Evolutionary conservation across 345 rosid genomes (phyloP).

Genomic region (Erodium maritimum): DNA sequence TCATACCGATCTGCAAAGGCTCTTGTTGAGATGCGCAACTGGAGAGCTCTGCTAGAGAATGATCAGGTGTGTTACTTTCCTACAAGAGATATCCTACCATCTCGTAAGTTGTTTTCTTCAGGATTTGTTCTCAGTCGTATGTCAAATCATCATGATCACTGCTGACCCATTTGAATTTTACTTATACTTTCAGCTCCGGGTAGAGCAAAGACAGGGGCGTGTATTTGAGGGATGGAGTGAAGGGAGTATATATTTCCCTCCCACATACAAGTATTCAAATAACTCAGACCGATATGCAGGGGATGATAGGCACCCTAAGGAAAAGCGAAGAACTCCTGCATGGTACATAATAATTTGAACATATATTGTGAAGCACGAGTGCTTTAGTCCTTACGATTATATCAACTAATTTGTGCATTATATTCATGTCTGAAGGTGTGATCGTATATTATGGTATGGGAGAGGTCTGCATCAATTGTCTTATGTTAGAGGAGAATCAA

Average conservation of each 20-base stretch:
- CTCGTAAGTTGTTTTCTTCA: no score
- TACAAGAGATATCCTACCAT: no score
- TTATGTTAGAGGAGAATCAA: constrained; percentile 91
- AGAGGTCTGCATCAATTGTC: constrained; percentile 71
- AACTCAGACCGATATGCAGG: constrained; percentile 90
- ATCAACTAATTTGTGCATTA: not conserved
- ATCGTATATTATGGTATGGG: constrained; percentile 92
- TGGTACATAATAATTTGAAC: constrained; percentile 33
- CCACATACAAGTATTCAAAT: constrained; percentile 92
- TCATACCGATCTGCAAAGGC: constrained; percentile 79
- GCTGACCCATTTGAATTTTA: no score
- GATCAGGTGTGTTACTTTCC: constrained; percentile 74
- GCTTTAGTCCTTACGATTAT: no score
- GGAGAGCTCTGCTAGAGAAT: constrained; percentile 82
- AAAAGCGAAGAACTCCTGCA: constrained; percentile 94
- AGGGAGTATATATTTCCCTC: constrained; percentile 89
- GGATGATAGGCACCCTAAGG: constrained; percentile 70
- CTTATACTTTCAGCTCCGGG: constrained; percentile 40
- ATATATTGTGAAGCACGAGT: not conserved
- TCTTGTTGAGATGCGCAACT: constrained; percentile 92
- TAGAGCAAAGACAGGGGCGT: constrained; percentile 64
- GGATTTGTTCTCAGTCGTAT: no score
- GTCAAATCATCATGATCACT: no score
- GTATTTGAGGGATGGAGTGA: constrained; percentile 93
- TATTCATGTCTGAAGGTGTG: constrained; percentile 55